Conservation (phyloP, 139 green algal species). For the Chlamydomonas sp. region DNA sequence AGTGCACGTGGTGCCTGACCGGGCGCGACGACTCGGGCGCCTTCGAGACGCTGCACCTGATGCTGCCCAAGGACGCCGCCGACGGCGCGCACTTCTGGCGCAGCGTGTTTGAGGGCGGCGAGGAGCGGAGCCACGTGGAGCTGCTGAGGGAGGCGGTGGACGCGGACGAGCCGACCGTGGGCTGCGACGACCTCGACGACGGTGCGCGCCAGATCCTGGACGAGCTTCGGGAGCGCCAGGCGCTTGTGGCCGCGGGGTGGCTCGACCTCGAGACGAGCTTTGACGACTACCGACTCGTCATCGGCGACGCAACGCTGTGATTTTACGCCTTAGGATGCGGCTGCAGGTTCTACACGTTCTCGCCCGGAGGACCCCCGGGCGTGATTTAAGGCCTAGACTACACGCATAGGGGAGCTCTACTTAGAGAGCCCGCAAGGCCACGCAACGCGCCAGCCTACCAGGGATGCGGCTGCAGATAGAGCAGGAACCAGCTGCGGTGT, state of each 20-base stretch:
- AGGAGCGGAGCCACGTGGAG: slow-evolving; percentile 57
- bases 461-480: no score
- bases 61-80: slow-evolving; percentile 43
- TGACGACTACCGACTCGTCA: slow-evolving; percentile 70
- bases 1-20: not conserved
- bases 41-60: not conserved
- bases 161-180: slow-evolving; percentile 37
- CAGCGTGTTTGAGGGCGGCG: slow-evolving; percentile 53
- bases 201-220: slow-evolving; percentile 40
- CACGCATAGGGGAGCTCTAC: no score
- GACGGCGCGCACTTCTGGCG: slow-evolving; percentile 47
- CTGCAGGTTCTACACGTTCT: no score
- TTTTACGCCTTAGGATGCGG: no score
- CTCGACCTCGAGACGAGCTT: slow-evolving; percentile 57
- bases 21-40: not conserved
- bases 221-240: slow-evolving; percentile 50
- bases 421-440: no score
- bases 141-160: slow-evolving; percentile 61
- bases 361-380: no score
- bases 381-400: no score
- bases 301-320: slow-evolving; percentile 58
- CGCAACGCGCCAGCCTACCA: no score
- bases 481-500: no score
- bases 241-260: slow-evolving; percentile 34
- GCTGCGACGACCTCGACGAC: slow-evolving; percentile 45